phyloP scores from a whole-genome alignment of 2,329 filamentous ascomycete genomes.

The Fusarium protoensiforme region DNA sequence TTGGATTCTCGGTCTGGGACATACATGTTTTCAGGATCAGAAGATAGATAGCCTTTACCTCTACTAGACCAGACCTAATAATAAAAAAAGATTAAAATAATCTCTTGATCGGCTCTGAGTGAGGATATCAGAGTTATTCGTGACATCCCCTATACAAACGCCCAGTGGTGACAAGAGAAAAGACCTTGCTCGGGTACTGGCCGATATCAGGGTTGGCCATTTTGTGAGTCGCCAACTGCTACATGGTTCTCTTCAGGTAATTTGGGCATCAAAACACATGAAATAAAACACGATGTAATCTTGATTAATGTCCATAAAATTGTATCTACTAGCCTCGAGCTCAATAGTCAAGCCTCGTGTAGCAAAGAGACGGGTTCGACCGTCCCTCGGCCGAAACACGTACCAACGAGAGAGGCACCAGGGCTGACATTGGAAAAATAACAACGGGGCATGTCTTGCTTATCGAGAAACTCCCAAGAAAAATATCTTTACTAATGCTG shows the following conservation, averaged over 20 bases:
- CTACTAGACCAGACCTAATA: not conserved
- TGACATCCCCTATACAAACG: not conserved
- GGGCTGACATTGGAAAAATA: not conserved
- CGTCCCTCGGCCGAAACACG: not conserved
- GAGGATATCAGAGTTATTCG: not conserved
- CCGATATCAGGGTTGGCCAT: not conserved
- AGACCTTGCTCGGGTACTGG: not conserved
- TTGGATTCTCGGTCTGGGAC: not conserved
- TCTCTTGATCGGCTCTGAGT: not conserved
- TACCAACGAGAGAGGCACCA: not conserved
- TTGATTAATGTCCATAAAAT: not conserved
- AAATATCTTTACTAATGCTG: not conserved
- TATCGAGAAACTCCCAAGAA: not conserved
- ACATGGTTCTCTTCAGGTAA: not conserved
- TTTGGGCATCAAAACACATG: too few species aligned
- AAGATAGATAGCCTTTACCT: not conserved
- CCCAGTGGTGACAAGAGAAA: not conserved
- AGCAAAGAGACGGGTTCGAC: not conserved
- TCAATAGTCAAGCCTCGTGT: not conserved
- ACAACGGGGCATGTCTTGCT: not conserved
- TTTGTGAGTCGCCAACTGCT: too few species aligned
- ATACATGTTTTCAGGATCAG: not conserved
- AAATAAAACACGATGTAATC: accelerated
- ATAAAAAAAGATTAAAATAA: not conserved
- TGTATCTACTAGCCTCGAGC: not conserved